Percentiles rank a stretch among this genome's conserved stretches.
Evolutionary conservation across 805 yeast genomes (phyloP).

Genomic region (Spathaspora girioi): DNA sequence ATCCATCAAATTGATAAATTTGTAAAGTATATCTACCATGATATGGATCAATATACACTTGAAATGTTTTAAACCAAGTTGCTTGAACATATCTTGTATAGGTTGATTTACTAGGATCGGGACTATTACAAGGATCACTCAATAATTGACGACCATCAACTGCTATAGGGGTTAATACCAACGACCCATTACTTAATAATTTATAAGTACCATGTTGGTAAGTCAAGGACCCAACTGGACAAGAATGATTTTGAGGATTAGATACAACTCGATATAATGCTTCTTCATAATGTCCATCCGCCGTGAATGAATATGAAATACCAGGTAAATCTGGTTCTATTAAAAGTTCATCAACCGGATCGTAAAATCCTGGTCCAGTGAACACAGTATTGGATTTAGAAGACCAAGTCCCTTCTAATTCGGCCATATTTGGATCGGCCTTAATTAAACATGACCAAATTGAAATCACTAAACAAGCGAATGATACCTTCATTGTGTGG

Average conservation of each 20-base stretch:
- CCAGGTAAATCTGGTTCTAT: constrained; percentile 98
- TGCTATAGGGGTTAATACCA: constrained; percentile 66
- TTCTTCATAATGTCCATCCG: constrained; percentile 87
- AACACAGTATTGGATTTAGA: constrained; percentile 91
- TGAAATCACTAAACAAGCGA: neutral
- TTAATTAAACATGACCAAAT: constrained; percentile 6
- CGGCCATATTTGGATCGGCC: constrained; percentile 37
- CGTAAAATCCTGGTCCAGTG: constrained; percentile 95
- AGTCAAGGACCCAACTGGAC: constrained; percentile 78
- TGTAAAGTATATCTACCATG: constrained; percentile 79
- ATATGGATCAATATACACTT: constrained; percentile 66
- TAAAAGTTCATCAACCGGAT: constrained; percentile 90
- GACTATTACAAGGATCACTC: constrained; percentile 79
- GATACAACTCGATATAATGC: constrained; percentile 78
- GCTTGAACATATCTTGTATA: constrained; percentile 74
- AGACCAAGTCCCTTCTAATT: constrained; percentile 88
- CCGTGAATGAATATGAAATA: constrained; percentile 85
- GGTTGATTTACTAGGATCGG: constrained; percentile 36
- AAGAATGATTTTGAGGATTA: constrained; percentile 70
- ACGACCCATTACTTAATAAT: constrained; percentile 58
- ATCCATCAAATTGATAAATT: constrained; percentile 74
- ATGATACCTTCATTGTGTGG: neutral
- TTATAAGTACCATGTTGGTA: constrained; percentile 88
- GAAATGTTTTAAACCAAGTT: constrained; percentile 55
- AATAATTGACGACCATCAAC: constrained; percentile 92